Evolutionary conservation across 2,329 filamentous ascomycete species (phyloP).

Genomic region (Epichloe glyceriae): DNA sequence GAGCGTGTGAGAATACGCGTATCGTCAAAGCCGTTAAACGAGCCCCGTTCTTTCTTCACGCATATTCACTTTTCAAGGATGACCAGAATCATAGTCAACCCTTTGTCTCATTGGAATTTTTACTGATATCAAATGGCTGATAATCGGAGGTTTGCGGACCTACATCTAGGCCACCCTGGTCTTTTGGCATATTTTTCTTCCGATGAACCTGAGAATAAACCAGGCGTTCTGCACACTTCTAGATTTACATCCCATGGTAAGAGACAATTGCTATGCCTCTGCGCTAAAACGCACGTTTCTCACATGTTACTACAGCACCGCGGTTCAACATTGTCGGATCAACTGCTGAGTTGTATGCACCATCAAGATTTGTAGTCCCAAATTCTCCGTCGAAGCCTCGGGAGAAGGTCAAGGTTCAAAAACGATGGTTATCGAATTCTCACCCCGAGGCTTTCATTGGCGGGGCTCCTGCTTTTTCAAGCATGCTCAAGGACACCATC

Average conservation of each 20-base stretch:
- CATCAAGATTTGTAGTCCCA: conserved; percentile 16
- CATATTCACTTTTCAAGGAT: background rate
- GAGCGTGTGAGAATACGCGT: background rate
- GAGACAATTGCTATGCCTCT: conserved; percentile 5
- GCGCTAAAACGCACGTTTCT: background rate
- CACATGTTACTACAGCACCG: conserved; percentile 13
- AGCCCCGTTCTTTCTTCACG: background rate
- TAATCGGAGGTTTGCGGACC: conserved; percentile 17
- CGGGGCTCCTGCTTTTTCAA: conserved; percentile 16
- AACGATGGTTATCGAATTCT: conserved; percentile 36
- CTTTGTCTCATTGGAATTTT: conserved; percentile 17
- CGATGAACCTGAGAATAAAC: conserved; percentile 10
- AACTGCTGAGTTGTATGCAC: conserved; percentile 21
- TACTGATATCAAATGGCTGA: conserved; percentile 26
- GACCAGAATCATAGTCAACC: conserved; percentile 12
- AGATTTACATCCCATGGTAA: conserved; percentile 16
- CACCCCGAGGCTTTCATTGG: conserved; percentile 38
- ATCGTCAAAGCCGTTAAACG: background rate
- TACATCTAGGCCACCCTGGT: conserved; percentile 21
- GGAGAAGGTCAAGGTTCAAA: conserved; percentile 23
- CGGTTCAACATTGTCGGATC: conserved; percentile 20
- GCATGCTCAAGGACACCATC: conserved; percentile 25
- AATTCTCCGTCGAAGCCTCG: conserved; percentile 15
- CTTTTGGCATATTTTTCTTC: conserved; percentile 19
- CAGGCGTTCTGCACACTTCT: conserved; percentile 19